Evolutionary conservation across 176 grass and related monocot species (phyloP).

Genomic region (Elymus sibiricus): DNA sequence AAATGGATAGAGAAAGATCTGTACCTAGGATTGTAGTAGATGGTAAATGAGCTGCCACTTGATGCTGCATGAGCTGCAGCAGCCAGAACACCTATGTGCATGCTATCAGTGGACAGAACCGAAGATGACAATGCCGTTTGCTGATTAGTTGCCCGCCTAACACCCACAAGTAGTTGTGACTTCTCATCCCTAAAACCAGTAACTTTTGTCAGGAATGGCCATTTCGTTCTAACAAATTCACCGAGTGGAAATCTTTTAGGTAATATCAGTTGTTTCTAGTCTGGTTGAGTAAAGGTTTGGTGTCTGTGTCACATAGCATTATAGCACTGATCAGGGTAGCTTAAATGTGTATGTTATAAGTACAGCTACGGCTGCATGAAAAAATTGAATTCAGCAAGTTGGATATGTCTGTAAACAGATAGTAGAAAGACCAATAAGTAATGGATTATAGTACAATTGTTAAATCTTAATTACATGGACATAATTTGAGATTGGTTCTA

Average conservation of each 20-base stretch:
- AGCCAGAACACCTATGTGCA: constrained; percentile 96
- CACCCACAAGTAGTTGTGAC: constrained; percentile 85
- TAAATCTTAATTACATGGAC: background rate
- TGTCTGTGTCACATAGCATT: background rate
- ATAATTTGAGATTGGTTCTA: background rate
- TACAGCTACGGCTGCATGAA: background rate
- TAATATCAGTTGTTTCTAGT: background rate
- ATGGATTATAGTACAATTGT: background rate
- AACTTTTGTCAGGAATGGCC: background rate
- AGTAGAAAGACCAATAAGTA: background rate
- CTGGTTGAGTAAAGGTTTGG: background rate
- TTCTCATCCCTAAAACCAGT: constrained; percentile 75
- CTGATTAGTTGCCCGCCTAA: constrained; percentile 69
- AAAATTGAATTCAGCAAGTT: background rate
- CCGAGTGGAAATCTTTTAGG: background rate
- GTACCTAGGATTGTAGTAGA: constrained; percentile 97
- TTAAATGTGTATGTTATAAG: background rate
- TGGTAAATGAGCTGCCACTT: constrained; percentile 74
- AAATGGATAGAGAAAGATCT: background rate
- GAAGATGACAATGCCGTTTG: constrained; percentile 68
- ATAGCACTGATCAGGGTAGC: background rate
- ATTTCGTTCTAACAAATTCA: background rate
- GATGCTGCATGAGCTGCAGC: constrained; percentile 95
- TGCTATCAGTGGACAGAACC: constrained; percentile 92
- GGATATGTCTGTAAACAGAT: background rate